Evolutionary conservation across 139 green algal genomes (phyloP).

Genomic region (Micromonas pusilla): DNA sequence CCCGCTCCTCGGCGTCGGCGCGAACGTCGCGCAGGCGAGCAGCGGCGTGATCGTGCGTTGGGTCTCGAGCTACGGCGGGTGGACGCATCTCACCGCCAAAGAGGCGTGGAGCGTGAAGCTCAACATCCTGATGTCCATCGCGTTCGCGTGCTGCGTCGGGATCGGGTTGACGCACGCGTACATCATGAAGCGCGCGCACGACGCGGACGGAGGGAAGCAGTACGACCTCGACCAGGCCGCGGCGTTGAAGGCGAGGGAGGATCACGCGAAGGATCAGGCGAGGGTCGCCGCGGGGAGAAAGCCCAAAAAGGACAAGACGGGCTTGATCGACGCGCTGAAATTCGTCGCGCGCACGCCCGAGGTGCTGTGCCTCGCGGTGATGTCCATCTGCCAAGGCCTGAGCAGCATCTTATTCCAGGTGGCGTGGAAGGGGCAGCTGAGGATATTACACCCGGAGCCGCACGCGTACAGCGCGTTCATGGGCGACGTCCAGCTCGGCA

Average conservation of each 20-base stretch:
- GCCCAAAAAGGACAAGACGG: neutral
- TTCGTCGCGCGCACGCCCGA: slow-evolving; percentile 52
- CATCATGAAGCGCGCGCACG: neutral
- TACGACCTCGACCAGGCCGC: neutral
- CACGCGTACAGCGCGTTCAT: slow-evolving; percentile 69
- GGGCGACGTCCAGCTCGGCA: slow-evolving; percentile 78
- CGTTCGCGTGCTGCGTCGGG: neutral
- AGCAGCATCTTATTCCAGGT: slow-evolving; percentile 84
- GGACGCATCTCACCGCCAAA: neutral
- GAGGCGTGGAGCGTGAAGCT: slow-evolving; percentile 11
- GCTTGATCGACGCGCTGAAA: neutral
- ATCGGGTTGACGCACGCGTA: slow-evolving; percentile 7
- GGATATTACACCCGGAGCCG: slow-evolving; percentile 70
- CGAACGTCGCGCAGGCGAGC: slow-evolving; percentile 81
- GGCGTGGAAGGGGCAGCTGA: slow-evolving; percentile 85
- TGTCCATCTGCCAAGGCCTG: slow-evolving; percentile 80
- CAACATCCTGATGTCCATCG: slow-evolving; percentile 11
- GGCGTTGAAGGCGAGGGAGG: neutral
- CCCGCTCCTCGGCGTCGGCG: slow-evolving; percentile 91
- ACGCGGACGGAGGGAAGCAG: neutral
- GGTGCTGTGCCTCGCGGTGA: slow-evolving; percentile 82
- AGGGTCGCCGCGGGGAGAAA: neutral
- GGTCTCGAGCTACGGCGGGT: neutral
- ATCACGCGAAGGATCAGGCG: neutral
- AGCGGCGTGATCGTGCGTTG: slow-evolving; percentile 43